phyloP scores from a whole-genome alignment of 2,329 filamentous ascomycete genomes.

The Cordyceps javanica region DNA sequence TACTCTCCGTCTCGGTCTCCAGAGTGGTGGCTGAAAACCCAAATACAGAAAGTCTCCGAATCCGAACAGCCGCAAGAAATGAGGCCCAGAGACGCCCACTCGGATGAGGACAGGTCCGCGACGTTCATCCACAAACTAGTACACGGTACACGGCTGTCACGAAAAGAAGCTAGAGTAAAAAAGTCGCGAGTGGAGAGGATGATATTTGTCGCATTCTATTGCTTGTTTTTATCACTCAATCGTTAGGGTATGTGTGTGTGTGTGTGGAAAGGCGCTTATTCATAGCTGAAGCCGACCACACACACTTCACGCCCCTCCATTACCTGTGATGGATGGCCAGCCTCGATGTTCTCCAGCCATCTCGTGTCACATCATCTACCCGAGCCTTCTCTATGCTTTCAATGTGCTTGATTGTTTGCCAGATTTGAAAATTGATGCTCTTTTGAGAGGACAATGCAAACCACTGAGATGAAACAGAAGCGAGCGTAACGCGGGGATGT shows the following conservation, averaged over 20 bases:
- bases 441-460: neutral
- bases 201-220: neutral
- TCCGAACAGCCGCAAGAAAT: neutral
- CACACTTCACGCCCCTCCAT: neutral
- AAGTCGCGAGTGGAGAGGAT: neutral
- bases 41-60: neutral
- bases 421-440: neutral
- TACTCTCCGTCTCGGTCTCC: neutral
- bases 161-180: neutral
- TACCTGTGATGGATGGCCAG: neutral
- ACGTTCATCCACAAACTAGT: neutral
- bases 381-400: neutral
- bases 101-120: neutral
- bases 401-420: neutral
- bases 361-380: conserved; percentile 3
- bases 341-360: neutral
- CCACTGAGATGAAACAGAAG: neutral
- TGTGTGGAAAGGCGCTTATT: neutral
- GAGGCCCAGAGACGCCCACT: neutral
- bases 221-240: neutral
- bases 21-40: neutral
- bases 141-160: neutral
- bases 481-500: neutral
- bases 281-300: neutral
- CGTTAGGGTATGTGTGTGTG: neutral